Conservation (phyloP, 106 monocot species). For the Acorus gramineus region DNA sequence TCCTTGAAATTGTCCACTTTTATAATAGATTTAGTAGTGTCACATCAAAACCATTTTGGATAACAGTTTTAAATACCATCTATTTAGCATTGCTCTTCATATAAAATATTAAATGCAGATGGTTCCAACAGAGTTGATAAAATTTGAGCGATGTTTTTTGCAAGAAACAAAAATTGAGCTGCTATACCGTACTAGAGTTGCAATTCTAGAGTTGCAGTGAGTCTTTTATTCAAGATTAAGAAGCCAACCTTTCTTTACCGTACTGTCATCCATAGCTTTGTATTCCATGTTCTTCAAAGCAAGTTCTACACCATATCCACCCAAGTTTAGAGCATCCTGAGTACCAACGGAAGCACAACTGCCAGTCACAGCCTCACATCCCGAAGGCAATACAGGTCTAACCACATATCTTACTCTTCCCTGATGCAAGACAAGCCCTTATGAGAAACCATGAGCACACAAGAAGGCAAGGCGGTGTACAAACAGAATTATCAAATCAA, state of each 20-base stretch:
- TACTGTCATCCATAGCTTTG: slow-evolving; percentile 94
- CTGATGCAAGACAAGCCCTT: slow-evolving; percentile 10
- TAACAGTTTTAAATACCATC: too few relatives aligned
- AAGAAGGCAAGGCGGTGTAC: not conserved
- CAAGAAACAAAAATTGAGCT: not conserved
- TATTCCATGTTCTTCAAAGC: slow-evolving; percentile 99
- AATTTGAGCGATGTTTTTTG: not conserved
- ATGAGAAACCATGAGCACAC: not conserved
- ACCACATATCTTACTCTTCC: slow-evolving; percentile 68
- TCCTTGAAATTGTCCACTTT: too few relatives aligned
- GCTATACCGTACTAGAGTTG: too few relatives aligned
- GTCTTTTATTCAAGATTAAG: not conserved
- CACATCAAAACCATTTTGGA: too few relatives aligned
- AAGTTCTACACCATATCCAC: slow-evolving; percentile 96
- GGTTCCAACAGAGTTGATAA: not conserved
- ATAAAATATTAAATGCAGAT: not conserved
- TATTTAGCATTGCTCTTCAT: not conserved
- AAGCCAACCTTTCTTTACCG: slow-evolving; percentile 65
- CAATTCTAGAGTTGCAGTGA: too few relatives aligned
- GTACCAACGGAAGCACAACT: slow-evolving; percentile 68
- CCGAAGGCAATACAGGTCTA: slow-evolving; percentile 60
- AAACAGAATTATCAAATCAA: not conserved
- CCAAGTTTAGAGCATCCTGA: slow-evolving; percentile 61
- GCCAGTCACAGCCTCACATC: slow-evolving; percentile 49
- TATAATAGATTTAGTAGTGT: too few relatives aligned